Base-by-base conservation (phyloP, 2,329 filamentous ascomycete genomes). In the Leptographium procerum region DNA sequence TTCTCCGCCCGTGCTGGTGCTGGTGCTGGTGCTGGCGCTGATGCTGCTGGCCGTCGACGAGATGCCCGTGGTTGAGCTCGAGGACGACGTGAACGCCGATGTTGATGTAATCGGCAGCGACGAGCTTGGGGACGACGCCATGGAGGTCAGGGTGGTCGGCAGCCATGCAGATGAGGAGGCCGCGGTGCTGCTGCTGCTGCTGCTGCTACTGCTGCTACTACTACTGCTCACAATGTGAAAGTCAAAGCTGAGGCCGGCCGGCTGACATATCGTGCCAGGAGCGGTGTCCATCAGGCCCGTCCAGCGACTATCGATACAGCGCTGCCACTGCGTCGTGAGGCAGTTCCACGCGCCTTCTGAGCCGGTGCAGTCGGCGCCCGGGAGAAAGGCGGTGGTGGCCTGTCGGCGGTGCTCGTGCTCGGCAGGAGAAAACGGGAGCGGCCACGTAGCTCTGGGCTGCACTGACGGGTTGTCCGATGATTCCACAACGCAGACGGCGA, bases 301-400 rank as follows among this genome's bases (percentile, higher is more conserved):
- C 78, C 78, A 81, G 13, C 59, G 65, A 2, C 77, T 77, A 11
- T 69, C 66, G 3, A 74, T 76, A 64, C 78, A 81, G 31, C 78
- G 73, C 67, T 81, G 78, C 69, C 75, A 81, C 36, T 69, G 71
- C 24, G 63, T 68, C 1, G 69, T 71, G 69, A 81, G 75, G 69
- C 79, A 81, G 67, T 80, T 78, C 78, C 78, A 81, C 61, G 75
- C 72, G n/a, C 78, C 78, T 60, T 81, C 77, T 14, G 69, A 64
- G 11, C 65, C 67, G 13, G 68, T 66, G 66, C 78, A 81, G 5
- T 66, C 62, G 2, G 73, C 67, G 24, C 75, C 75, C 4, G 64
- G 45, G 10, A 59, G 4, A 31, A 59, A 53, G 22, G 33, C 31
- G 4, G 10, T 4, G 1, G 52, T 7, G 19, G 22, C 33, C 52